A percentile compares a stretch with the other conserved stretches of the same genome.
These are phyloP conservation scores for Elongisporangium prolatum DNA, from an alignment of 352 stramenopile species.

Conservation along the genomic window DNA sequence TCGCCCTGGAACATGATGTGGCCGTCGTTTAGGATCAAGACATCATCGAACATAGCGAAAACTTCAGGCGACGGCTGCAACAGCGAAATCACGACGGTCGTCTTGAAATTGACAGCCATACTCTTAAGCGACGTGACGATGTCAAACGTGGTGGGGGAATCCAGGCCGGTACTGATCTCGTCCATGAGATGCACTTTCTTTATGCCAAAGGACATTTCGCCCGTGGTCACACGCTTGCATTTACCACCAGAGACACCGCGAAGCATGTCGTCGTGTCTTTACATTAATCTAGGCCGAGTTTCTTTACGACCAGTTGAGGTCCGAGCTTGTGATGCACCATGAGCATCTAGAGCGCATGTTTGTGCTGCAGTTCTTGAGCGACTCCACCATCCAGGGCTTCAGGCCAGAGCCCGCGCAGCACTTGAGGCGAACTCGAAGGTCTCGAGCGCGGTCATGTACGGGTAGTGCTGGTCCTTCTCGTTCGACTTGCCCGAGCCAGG, in stretches of 20 bases:
- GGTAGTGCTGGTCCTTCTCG: conserved; percentile 81
- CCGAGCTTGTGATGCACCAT: conserved; percentile 31
- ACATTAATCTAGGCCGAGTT: conserved; percentile 42
- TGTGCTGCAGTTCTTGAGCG: conserved; percentile 36
- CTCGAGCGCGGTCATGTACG: conserved; percentile 89
- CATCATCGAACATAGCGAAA: conserved; percentile 55
- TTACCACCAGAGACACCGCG: conserved; percentile 84
- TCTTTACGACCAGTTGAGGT: conserved; percentile 27
- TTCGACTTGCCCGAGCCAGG: conserved; percentile 20
- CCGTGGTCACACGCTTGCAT: conserved; percentile 90
- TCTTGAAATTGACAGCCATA: conserved; percentile 36
- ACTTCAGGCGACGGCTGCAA: conserved; percentile 41
- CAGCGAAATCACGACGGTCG: conserved; percentile 41
- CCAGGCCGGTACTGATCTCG: conserved; percentile 63
- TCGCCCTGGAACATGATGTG: conserved; percentile 51
- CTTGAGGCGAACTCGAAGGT: conserved; percentile 91
- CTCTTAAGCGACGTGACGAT: conserved; percentile 82
- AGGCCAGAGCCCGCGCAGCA: conserved; percentile 42
- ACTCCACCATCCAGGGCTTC: conserved; percentile 32
- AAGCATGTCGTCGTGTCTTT: conserved; percentile 54
- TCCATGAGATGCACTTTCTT: conserved; percentile 77
- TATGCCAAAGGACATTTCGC: conserved; percentile 80
- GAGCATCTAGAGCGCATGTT: conserved; percentile 25
- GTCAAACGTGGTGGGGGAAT: conserved; percentile 48
- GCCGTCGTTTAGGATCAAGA: conserved; percentile 48